These are phyloP conservation scores for Haplographium delicatum DNA, from an alignment of 495 filamentous ascomycete genomes.

Conservation along the genomic window DNA sequence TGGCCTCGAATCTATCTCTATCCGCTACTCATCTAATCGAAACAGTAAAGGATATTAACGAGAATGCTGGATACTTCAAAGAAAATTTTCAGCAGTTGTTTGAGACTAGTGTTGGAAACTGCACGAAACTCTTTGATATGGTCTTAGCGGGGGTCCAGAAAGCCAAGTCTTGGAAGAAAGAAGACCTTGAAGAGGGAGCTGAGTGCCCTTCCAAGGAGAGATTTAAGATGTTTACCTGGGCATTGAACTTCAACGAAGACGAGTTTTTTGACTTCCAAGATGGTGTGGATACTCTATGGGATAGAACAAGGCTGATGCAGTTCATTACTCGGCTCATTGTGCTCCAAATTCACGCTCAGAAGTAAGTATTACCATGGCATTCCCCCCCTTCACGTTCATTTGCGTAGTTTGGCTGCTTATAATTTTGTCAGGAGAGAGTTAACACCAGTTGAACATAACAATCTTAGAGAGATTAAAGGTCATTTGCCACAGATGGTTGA, in stretches of 20 bases:
- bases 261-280: neutral
- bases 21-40: neutral
- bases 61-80: neutral
- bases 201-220: neutral
- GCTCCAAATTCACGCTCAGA: slow-evolving; percentile 2
- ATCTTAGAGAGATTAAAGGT: neutral
- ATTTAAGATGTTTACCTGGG: neutral
- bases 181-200: neutral
- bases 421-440: neutral
- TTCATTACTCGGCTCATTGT: neutral
- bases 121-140: neutral
- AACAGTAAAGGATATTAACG: neutral
- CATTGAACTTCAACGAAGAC: neutral
- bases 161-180: neutral
- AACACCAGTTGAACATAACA: neutral
- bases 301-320: neutral
- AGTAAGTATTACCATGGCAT: neutral
- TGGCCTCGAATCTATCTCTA: neutral
- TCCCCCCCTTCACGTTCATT: neutral
- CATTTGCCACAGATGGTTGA: neutral
- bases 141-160: neutral
- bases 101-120: neutral
- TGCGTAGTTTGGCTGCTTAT: neutral
- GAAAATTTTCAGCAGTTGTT: slow-evolving; percentile 1
- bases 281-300: neutral